phyloP scores from a whole-genome alignment of 2,329 filamentous ascomycete genomes.

The Cladosporium sp. region DNA sequence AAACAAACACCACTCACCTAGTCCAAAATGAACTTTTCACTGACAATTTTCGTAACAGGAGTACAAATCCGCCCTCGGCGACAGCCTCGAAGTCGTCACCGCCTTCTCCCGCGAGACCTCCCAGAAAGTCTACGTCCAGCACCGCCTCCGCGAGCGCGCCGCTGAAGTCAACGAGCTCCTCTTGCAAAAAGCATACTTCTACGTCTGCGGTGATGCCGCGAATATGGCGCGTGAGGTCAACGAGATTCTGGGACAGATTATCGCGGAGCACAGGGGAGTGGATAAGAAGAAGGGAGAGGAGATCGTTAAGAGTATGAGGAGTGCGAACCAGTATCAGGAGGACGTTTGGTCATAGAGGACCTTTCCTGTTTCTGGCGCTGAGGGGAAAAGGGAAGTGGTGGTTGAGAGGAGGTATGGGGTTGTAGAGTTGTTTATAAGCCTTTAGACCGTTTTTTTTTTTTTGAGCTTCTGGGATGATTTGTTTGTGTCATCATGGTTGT shows the following conservation, averaged over 20 bases:
- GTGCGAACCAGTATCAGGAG: conserved; percentile 92
- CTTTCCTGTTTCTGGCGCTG: background rate
- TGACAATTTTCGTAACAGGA: conserved; percentile 52
- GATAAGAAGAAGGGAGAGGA: conserved; percentile 87
- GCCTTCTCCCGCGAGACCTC: conserved; percentile 88
- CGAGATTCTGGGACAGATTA: conserved; percentile 77
- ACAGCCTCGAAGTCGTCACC: conserved; percentile 84
- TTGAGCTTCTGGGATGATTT: too few species aligned
- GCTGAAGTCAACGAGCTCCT: conserved; percentile 84
- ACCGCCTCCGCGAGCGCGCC: conserved; percentile 77
- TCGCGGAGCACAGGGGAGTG: conserved; percentile 77
- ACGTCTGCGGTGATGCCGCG: conserved; percentile 95
- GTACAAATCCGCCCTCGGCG: conserved; percentile 77
- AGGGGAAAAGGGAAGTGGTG: background rate
- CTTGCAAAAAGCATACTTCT: conserved; percentile 85
- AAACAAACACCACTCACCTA: background rate
- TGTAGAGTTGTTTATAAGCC: background rate
- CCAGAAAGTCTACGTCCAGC: conserved; percentile 95
- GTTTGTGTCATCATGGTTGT: too few species aligned
- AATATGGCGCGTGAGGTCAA: conserved; percentile 63
- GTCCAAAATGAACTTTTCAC: background rate
- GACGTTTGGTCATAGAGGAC: conserved; percentile 64
- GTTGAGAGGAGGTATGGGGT: background rate
- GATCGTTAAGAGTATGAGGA: conserved; percentile 94
- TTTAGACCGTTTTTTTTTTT: too few species aligned